Evolutionary conservation across 2,329 filamentous ascomycete species (phyloP).

Genomic region (Fusarium napiforme): DNA sequence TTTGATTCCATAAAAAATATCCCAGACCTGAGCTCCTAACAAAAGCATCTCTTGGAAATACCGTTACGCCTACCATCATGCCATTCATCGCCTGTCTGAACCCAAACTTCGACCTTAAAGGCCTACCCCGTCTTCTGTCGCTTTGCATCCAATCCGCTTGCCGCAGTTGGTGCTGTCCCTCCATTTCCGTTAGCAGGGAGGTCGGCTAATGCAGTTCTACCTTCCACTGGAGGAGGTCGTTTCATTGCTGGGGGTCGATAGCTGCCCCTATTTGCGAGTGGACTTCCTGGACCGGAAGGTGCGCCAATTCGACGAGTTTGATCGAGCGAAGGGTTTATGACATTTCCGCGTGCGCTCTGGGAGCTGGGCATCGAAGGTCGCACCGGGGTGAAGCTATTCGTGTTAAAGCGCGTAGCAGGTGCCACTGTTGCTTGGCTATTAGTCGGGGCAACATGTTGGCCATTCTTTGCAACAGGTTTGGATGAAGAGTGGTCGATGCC

Average conservation of each 20-base stretch:
- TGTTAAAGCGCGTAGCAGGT: conserved; percentile 37
- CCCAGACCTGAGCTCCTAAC: conserved; percentile 38
- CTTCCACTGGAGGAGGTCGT: conserved; percentile 54
- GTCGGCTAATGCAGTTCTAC: conserved; percentile 61
- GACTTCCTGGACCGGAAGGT: conserved; percentile 64
- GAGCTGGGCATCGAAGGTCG: conserved; percentile 45
- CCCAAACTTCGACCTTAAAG: neutral
- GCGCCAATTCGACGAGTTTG: conserved; percentile 68
- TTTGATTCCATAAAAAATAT: conserved; percentile 19
- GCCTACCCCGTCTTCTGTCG: conserved; percentile 59
- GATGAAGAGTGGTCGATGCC: conserved; percentile 85
- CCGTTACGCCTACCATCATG: conserved; percentile 33
- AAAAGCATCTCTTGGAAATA: conserved; percentile 18
- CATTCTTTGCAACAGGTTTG: conserved; percentile 72
- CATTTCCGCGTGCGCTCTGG: conserved; percentile 51
- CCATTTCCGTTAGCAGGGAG: conserved; percentile 58
- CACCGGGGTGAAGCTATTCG: conserved; percentile 46
- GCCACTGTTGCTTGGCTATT: conserved; percentile 42
- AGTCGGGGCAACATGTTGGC: conserved; percentile 62
- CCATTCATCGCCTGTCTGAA: conserved; percentile 1
- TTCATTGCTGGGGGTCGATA: conserved; percentile 71
- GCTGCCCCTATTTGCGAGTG: conserved; percentile 66
- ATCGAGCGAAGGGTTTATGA: conserved; percentile 65
- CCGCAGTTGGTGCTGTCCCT: conserved; percentile 31
- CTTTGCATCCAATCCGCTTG: conserved; percentile 58